Evolutionary conservation across 2,329 filamentous ascomycete species (phyloP).

Genomic region (Monilinia aucupariae): DNA sequence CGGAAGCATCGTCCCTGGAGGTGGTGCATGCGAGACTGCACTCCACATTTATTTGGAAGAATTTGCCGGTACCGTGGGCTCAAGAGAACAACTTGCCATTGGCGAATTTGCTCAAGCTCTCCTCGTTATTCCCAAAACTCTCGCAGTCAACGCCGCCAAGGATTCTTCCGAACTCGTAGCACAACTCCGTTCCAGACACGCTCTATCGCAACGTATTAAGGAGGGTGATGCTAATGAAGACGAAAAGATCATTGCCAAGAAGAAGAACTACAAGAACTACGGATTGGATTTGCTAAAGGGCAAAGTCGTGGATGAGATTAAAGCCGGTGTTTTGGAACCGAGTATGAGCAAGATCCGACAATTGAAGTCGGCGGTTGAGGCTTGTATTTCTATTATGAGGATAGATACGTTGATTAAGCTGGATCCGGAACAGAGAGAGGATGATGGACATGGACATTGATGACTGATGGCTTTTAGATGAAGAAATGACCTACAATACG

Average conservation of each 20-base stretch:
- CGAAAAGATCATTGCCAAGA: conserved; percentile 82
- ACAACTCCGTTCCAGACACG: conserved; percentile 89
- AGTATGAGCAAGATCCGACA: conserved; percentile 98
- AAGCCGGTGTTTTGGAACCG: conserved; percentile 91
- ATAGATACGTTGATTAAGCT: conserved; percentile 98
- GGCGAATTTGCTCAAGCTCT: conserved; percentile 95
- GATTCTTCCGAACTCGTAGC: conserved; percentile 93
- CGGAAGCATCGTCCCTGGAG: conserved; percentile 92
- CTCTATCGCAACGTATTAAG: conserved; percentile 84
- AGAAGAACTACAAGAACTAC: conserved; percentile 99
- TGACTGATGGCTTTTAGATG: conserved; percentile 21
- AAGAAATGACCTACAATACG: conserved; percentile 15
- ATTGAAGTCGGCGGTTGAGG: conserved; percentile 96
- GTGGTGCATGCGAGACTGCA: conserved; percentile 96
- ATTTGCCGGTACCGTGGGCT: conserved; percentile 94
- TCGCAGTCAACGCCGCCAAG: conserved; percentile 95
- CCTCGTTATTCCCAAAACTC: conserved; percentile 89
- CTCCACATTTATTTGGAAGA: conserved; percentile 99
- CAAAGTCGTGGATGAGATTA: conserved; percentile 87
- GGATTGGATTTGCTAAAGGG: conserved; percentile 85
- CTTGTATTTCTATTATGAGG: conserved; percentile 97
- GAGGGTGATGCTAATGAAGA: conserved; percentile 80
- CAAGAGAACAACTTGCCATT: conserved; percentile 94
- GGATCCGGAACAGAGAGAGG: conserved; percentile 79
- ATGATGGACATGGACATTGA: conserved; percentile 84